These are phyloP conservation scores for Myrmaecium sp. DNA, from an alignment of 2,329 filamentous ascomycete genomes.

Conservation along the genomic window DNA sequence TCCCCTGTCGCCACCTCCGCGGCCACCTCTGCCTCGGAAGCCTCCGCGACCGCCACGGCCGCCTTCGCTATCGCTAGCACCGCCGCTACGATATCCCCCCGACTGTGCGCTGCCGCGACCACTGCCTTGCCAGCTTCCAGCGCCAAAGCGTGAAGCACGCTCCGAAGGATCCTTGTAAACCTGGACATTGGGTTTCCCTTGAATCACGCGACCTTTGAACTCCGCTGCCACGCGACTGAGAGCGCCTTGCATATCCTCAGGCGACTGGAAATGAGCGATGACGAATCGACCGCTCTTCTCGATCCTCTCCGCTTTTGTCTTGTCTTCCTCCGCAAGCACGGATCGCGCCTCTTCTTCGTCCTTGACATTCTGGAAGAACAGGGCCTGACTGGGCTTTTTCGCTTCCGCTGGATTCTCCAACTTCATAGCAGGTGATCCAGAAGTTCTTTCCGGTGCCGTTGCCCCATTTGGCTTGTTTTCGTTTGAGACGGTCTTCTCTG, in stretches of 20 bases:
- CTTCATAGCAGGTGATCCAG: constrained; percentile 19
- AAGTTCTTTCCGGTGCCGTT: constrained; percentile 20
- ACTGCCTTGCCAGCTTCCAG: constrained; percentile 45
- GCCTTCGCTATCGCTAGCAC: constrained; percentile 58
- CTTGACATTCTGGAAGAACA: constrained; percentile 80
- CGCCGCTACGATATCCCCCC: constrained; percentile 76
- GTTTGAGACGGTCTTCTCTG: constrained; percentile 23
- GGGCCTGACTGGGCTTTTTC: constrained; percentile 55
- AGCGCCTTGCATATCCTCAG: constrained; percentile 65
- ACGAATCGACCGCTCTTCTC: constrained; percentile 48
- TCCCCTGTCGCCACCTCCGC: constrained; percentile 28
- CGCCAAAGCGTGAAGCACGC: constrained; percentile 28
- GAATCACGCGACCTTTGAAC: constrained; percentile 59
- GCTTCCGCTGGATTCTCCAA: constrained; percentile 38
- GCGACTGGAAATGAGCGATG: constrained; percentile 68
- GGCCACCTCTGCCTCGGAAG: constrained; percentile 23
- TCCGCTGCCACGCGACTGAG: constrained; percentile 60
- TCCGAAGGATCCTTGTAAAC: constrained; percentile 55
- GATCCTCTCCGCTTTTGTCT: constrained; percentile 52
- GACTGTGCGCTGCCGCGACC: constrained; percentile 42
- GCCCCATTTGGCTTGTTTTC: constrained; percentile 35
- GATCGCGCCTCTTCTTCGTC: constrained; percentile 69
- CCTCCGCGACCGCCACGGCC: constrained; percentile 42
- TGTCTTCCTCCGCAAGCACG: constrained; percentile 70
- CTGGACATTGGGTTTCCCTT: constrained; percentile 66